Evolutionary conservation across 495 filamentous ascomycete genomes (phyloP).

Genomic region (Parmelia sp.): DNA sequence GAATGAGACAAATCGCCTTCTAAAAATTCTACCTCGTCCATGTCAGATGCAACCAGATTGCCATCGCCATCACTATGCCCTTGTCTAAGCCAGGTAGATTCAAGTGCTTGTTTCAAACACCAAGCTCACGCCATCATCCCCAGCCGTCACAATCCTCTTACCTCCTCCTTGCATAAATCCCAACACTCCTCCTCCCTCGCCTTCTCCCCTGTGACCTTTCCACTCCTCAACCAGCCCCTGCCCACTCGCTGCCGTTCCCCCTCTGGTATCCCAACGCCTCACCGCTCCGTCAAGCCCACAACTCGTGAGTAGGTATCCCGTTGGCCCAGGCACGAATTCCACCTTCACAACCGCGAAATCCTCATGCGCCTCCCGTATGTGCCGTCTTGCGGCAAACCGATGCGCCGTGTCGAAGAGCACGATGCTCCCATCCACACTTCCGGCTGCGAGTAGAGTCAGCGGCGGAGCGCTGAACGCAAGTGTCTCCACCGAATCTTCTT

Average conservation of each 20-base stretch:
- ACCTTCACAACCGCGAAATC: slow-evolving; percentile 83
- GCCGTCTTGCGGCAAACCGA: slow-evolving; percentile 70
- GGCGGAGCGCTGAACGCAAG: slow-evolving; percentile 74
- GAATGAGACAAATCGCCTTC: background rate
- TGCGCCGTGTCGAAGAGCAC: slow-evolving; percentile 79
- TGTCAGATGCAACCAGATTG: slow-evolving; percentile 4
- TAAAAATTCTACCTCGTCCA: background rate
- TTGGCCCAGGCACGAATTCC: slow-evolving; percentile 54
- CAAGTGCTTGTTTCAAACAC: slow-evolving; percentile 50
- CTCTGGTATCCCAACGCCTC: slow-evolving; percentile 77
- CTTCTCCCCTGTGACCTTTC: slow-evolving; percentile 71
- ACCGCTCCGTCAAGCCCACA: slow-evolving; percentile 87
- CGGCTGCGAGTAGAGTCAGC: slow-evolving; percentile 73
- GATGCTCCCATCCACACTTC: slow-evolving; percentile 85
- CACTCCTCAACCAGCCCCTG: slow-evolving; percentile 70
- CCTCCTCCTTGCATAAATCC: slow-evolving; percentile 76
- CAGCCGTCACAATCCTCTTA: slow-evolving; percentile 74
- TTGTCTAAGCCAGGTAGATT: background rate
- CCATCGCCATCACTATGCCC: slow-evolving; percentile 18
- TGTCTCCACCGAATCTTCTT: slow-evolving; percentile 77
- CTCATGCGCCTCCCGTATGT: slow-evolving; percentile 73
- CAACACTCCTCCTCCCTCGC: slow-evolving; percentile 80
- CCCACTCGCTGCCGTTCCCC: slow-evolving; percentile 58
- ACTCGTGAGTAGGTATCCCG: slow-evolving; percentile 51
- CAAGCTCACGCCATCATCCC: slow-evolving; percentile 72